These are phyloP conservation scores for Lachnellula subtilissima DNA, from an alignment of 2,329 filamentous ascomycete species.

Conservation along the genomic window DNA sequence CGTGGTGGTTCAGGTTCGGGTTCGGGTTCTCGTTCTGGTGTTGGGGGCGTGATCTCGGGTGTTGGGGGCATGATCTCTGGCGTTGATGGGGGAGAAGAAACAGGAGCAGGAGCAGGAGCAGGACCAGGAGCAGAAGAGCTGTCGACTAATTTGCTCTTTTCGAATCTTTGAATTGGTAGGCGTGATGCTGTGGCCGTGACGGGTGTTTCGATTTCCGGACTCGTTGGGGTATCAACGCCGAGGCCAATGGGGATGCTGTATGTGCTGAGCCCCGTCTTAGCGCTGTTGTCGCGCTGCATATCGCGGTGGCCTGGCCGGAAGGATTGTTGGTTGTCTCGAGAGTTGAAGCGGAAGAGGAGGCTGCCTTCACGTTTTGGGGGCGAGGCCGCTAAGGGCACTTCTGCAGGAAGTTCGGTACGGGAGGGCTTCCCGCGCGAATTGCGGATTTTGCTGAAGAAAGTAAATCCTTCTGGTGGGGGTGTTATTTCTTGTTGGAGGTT, in stretches of 20 bases:
- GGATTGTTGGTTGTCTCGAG: neutral
- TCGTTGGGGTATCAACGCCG: constrained; percentile 11
- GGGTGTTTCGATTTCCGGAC: neutral
- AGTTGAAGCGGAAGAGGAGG: constrained; percentile 1
- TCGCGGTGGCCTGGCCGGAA: neutral
- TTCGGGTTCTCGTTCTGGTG: neutral
- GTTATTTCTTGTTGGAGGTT: constrained; percentile 4
- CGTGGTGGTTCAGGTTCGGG: neutral
- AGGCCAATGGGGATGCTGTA: constrained; percentile 22
- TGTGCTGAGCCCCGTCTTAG: constrained; percentile 8
- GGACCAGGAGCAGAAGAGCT: too few species aligned
- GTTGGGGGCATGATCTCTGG: neutral
- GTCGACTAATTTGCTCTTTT: too few species aligned
- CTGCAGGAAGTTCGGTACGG: neutral
- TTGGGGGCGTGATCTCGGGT: neutral
- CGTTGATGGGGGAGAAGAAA: neutral
- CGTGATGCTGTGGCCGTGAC: neutral
- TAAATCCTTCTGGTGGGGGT: neutral
- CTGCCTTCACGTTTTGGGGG: neutral
- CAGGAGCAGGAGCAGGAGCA: too few species aligned
- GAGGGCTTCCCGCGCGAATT: neutral
- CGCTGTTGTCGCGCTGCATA: neutral
- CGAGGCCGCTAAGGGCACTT: neutral
- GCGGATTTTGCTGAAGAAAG: neutral
- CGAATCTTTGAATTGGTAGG: neutral